phyloP scores from a whole-genome alignment of 192 early-diverging fungal species.

The Paraglomus occultum region DNA sequence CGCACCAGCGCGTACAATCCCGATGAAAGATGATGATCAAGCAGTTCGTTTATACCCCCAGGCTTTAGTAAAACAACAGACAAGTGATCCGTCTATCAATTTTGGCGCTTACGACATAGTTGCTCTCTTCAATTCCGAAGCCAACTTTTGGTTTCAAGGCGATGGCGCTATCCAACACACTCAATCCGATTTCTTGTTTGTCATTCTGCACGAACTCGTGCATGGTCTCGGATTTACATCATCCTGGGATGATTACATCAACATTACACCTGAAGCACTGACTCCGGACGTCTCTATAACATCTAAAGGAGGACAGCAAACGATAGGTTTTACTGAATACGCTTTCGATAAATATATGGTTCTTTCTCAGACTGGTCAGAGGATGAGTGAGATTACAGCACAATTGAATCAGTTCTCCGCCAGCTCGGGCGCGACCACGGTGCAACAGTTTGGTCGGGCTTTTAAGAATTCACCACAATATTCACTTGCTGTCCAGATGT shows the following conservation, averaged over 20 bases:
- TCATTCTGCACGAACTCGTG: slow-evolving; percentile 41
- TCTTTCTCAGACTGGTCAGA: neutral
- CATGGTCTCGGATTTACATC: slow-evolving; percentile 47
- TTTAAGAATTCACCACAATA: slow-evolving; percentile 5
- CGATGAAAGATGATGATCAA: slow-evolving; percentile 35
- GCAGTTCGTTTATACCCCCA: slow-evolving; percentile 43
- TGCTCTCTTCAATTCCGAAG: slow-evolving; percentile 39
- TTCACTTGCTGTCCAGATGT: neutral
- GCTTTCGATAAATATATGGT: slow-evolving; percentile 37
- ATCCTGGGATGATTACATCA: slow-evolving; percentile 32
- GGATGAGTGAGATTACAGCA: neutral
- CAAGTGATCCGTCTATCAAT: slow-evolving; percentile 5
- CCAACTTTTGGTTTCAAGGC: slow-evolving; percentile 34
- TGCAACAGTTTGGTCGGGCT: neutral
- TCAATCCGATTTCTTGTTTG: slow-evolving; percentile 43
- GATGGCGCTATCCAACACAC: slow-evolving; percentile 1
- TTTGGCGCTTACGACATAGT: slow-evolving; percentile 35
- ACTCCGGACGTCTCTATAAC: slow-evolving; percentile 28
- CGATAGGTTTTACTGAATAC: slow-evolving; percentile 30
- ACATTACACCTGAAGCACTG: slow-evolving; percentile 20
- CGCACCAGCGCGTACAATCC: slow-evolving; percentile 35
- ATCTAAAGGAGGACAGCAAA: too few species aligned
- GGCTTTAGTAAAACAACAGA: slow-evolving; percentile 38
- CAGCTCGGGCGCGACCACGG: neutral
- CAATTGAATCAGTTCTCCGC: neutral